A percentile compares a stretch with the other conserved stretches of the same genome.
phyloP scores from a whole-genome alignment of 2,329 filamentous ascomycete genomes.

The Paracamarosporium sp. region DNA sequence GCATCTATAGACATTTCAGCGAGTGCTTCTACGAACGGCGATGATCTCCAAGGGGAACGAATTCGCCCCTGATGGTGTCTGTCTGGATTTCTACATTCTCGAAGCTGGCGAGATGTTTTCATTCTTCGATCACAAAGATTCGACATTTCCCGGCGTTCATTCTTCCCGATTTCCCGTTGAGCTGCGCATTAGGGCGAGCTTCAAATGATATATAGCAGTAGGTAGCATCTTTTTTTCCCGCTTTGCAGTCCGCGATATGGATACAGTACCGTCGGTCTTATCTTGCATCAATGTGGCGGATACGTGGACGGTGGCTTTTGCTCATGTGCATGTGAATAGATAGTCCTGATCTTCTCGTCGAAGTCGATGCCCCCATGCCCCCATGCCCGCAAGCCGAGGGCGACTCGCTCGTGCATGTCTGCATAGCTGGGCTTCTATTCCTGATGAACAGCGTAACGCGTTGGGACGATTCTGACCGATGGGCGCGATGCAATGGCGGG shows the following conservation, averaged over 20 bases:
- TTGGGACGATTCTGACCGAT: not conserved
- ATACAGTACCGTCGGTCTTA: not conserved
- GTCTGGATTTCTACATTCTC: conserved; percentile 10
- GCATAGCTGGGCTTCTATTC: not conserved
- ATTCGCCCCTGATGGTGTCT: conserved; percentile 10
- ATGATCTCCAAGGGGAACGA: conserved; percentile 11
- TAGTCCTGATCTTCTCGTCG: no score
- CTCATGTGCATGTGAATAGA: no score
- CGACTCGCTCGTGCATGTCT: no score
- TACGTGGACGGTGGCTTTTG: not conserved
- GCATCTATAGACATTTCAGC: conserved; percentile 45
- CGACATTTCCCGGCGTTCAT: conserved; percentile 44
- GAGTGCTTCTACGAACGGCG: conserved; percentile 18
- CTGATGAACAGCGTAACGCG: not conserved
- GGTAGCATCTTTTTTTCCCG: conserved; percentile 25
- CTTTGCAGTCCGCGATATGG: conserved; percentile 2
- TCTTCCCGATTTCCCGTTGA: conserved; percentile 18
- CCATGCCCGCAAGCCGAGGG: no score
- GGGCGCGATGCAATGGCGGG: not conserved
- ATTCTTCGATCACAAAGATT: not conserved
- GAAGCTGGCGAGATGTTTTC: conserved; percentile 17
- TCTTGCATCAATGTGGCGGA: not conserved
- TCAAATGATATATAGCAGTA: conserved; percentile 36
- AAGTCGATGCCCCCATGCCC: no score
- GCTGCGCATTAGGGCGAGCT: not conserved